These are phyloP conservation scores for Halophytophthora polymorphica DNA, from an alignment of 352 stramenopile species.

Conservation along the genomic window DNA sequence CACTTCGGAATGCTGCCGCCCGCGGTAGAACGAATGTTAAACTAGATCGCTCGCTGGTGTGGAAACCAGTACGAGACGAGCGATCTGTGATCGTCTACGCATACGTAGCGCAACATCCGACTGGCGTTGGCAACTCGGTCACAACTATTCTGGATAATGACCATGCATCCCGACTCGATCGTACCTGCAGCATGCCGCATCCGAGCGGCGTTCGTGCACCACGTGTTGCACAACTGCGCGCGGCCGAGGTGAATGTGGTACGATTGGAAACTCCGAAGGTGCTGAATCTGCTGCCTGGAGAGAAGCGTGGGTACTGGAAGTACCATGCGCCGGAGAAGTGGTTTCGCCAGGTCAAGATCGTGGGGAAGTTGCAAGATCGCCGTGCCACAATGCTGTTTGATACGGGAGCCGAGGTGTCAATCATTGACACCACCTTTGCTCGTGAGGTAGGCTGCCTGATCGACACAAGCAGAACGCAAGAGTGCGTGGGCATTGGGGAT, in stretches of 20 bases:
- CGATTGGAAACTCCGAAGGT: too few relatives aligned
- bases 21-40: constrained; percentile 11
- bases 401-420: constrained; percentile 16
- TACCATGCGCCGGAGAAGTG: too few relatives aligned
- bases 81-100: constrained; percentile 14
- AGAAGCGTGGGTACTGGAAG: constrained; percentile 22
- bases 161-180: constrained; percentile 1
- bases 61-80: constrained; percentile 13
- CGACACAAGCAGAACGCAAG: constrained; percentile 2
- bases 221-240: too few relatives aligned
- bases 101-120: constrained; percentile 4
- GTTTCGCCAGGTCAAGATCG: constrained; percentile 14
- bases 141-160: background rate
- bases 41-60: constrained; percentile 16
- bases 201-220: background rate
- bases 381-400: constrained; percentile 18
- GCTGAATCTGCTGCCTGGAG: constrained; percentile 9
- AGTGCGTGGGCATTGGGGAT: constrained; percentile 9
- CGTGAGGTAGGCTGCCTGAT: constrained; percentile 11
- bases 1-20: constrained; percentile 10
- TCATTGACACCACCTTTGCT: constrained; percentile 12
- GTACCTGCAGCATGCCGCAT: constrained; percentile 3
- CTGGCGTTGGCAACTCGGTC: background rate
- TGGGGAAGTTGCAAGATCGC: constrained; percentile 7
- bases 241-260: too few relatives aligned